Base-by-base conservation (phyloP, 768 basidiomycete species). In the Boletus bicolor region DNA sequence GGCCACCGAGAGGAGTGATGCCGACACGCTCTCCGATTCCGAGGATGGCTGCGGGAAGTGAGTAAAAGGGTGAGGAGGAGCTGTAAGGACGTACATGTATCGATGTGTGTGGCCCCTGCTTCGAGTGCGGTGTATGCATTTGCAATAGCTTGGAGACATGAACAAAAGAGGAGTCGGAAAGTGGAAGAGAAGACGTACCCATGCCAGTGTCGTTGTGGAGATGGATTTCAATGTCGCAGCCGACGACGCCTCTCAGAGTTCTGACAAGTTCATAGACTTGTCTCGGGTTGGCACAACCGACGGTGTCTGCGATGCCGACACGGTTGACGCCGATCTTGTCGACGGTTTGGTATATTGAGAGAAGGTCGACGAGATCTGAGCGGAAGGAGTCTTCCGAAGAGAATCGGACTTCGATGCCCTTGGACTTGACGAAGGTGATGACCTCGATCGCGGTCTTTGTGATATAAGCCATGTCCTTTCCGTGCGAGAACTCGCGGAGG, bases 381-480 rank as follows among this genome's bases (percentile, higher is more conserved):
- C 97, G 92, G 92, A 99, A 99, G 19, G 94, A 97, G 73, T 99
- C 97, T 74, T 99, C 97, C 30, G 96, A 95, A 5, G 97, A 98
- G 83, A 99, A 99, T 56, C 97, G 93, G 71, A 99, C 93, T 77
- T 99, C 97, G 68, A 99, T 96, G 57, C 88, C 89, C 89, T 98
- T 99, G 79, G 91, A 94, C 82, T 99, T 99, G 83, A 99, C 96
- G 66, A 89, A 99, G 66, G 96, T 85, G 76, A 99, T 99, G 64
- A 99, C 97, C 73, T 98, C 95, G 66, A 98, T 93, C 57, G 96
- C 96, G 38, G 93, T 90, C 77, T 95, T 98, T 79, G 96, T 96
- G 78, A 99, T 99, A 78, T 97, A 99, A 44, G 92, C 78, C 93
- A 99, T 99, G 74, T 98, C 97, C 84, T 98, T 99, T 68, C 97